Conservation (phyloP, 2,329 filamentous ascomycete species). For the Pseudogymnoascus sp. region DNA sequence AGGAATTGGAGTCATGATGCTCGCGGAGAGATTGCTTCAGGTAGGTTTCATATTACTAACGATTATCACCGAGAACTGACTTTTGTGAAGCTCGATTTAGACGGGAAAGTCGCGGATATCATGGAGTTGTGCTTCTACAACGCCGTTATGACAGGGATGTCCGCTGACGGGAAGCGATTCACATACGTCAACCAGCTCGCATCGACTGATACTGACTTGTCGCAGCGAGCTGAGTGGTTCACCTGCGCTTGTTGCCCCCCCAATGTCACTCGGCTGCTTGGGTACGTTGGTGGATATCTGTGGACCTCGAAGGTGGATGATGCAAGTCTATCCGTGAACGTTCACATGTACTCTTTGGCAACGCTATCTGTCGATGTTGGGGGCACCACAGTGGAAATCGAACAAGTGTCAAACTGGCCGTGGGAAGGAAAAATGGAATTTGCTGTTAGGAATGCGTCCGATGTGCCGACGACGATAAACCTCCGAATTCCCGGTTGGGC, state of each 20-base stretch:
- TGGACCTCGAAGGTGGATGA: slow-evolving; percentile 35
- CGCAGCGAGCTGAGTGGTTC: slow-evolving; percentile 49
- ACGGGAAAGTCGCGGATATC: slow-evolving; percentile 47
- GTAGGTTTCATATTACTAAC: slow-evolving; percentile 20
- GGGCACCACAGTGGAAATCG: slow-evolving; percentile 33
- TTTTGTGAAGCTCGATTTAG: slow-evolving; percentile 37
- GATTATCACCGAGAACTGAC: slow-evolving; percentile 6
- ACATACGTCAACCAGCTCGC: slow-evolving; percentile 56
- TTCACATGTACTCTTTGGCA: slow-evolving; percentile 50
- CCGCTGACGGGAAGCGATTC: slow-evolving; percentile 47
- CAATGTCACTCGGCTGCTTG: slow-evolving; percentile 49
- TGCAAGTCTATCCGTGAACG: slow-evolving; percentile 34
- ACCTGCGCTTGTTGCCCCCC: slow-evolving; percentile 54
- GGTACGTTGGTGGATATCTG: slow-evolving; percentile 48
- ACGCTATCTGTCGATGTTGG: slow-evolving; percentile 34
- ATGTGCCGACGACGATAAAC: slow-evolving; percentile 34
- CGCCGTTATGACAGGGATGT: slow-evolving; percentile 50
- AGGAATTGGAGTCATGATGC: slow-evolving; percentile 52
- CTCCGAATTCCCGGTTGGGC: slow-evolving; percentile 51
- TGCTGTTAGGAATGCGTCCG: slow-evolving; percentile 28
- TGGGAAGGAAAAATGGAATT: slow-evolving; percentile 48
- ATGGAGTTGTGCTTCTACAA: slow-evolving; percentile 58
- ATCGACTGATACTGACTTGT: slow-evolving; percentile 43
- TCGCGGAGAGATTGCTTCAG: slow-evolving; percentile 49
- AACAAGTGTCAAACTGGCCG: slow-evolving; percentile 49